phyloP scores from a whole-genome alignment of 805 yeast genomes.

The Dipodascus geniculatus region DNA sequence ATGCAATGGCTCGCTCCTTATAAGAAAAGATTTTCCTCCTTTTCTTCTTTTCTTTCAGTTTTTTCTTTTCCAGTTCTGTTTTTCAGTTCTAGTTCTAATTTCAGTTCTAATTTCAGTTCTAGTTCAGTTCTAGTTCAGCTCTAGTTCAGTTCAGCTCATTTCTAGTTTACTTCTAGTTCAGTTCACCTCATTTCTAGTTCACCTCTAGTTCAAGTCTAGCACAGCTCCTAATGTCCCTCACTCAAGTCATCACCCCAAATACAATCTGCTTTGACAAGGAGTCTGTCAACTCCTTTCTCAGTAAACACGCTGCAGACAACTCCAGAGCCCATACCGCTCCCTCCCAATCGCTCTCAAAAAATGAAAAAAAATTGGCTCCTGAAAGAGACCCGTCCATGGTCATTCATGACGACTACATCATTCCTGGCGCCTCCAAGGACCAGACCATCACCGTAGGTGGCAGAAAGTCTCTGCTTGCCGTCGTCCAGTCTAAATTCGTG shows the following conservation, averaged over 20 bases:
- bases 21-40: background rate
- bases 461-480: constrained; percentile 78
- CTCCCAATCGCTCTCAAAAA: background rate
- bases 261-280: background rate
- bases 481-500: constrained; percentile 71
- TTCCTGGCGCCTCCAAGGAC: constrained; percentile 9
- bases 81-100: background rate
- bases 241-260: background rate
- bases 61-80: background rate
- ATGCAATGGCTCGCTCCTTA: background rate
- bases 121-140: too few relatives aligned
- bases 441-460: constrained; percentile 52
- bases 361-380: background rate
- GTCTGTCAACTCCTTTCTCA: background rate
- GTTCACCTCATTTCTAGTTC: too few relatives aligned
- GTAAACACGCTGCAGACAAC: background rate
- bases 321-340: background rate
- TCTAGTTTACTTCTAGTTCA: too few relatives aligned
- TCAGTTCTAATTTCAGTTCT: too few relatives aligned
- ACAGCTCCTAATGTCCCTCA: background rate
- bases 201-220: too few relatives aligned
- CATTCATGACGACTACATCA: constrained; percentile 6
- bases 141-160: too few relatives aligned
- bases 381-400: constrained; percentile 1
- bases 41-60: background rate